phyloP scores from a whole-genome alignment of 768 basidiomycete genomes.

The Grammothele lineata region DNA sequence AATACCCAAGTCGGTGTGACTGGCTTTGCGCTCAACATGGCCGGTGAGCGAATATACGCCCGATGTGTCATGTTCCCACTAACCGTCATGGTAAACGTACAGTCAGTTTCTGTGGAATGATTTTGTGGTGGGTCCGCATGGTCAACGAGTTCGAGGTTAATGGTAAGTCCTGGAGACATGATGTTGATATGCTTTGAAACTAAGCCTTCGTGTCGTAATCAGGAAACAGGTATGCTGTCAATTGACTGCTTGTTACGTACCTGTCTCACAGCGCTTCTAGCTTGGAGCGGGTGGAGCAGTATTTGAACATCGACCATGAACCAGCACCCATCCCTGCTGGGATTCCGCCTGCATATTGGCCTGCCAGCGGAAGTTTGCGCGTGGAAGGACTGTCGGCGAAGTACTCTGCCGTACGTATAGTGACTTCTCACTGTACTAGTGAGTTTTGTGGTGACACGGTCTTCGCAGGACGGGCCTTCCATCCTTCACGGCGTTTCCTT shows the following conservation, averaged over 20 bases:
- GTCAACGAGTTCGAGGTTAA: conserved; percentile 43
- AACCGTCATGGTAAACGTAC: too few relatives aligned
- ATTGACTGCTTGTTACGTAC: too few relatives aligned
- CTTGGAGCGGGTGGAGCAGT: conserved; percentile 46
- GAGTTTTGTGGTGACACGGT: too few relatives aligned
- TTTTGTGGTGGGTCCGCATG: conserved; percentile 49
- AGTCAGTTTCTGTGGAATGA: conserved; percentile 54
- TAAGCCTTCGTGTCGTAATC: too few relatives aligned
- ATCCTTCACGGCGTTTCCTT: conserved; percentile 51
- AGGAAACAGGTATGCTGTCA: too few relatives aligned
- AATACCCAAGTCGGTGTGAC: conserved; percentile 39
- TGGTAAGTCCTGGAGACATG: too few relatives aligned
- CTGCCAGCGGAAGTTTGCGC: conserved; percentile 44
- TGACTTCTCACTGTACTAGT: too few relatives aligned
- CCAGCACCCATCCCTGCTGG: conserved; percentile 32
- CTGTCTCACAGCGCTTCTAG: too few relatives aligned
- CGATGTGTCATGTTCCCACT: neutral
- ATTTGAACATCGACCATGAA: conserved; percentile 51
- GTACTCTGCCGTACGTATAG: conserved; percentile 29
- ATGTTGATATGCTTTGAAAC: too few relatives aligned
- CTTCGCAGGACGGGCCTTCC: conserved; percentile 43
- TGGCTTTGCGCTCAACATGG: conserved; percentile 39
- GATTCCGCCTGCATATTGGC: conserved; percentile 58
- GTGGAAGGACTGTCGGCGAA: conserved; percentile 46
- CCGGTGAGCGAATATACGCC: conserved; percentile 29